Evolutionary conservation across 148 eudicot genomes (phyloP).

Genomic region (Talinum fruticosum): DNA sequence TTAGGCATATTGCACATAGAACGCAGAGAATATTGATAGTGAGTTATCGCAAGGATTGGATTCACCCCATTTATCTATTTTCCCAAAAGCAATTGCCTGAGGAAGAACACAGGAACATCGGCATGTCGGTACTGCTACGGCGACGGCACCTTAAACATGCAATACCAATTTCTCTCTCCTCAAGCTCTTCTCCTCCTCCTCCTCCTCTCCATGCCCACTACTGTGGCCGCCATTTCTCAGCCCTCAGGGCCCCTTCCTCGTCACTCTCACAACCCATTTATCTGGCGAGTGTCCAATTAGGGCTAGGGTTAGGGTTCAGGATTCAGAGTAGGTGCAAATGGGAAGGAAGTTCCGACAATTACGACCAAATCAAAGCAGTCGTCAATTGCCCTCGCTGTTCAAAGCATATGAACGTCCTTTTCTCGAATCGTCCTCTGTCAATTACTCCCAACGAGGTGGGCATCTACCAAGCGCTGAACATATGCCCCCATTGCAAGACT

Average conservation of each 20-base stretch:
- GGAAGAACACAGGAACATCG: background rate
- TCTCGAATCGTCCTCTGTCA: constrained; percentile 80
- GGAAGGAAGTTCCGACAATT: constrained; percentile 62
- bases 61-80: no score
- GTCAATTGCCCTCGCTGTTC: constrained; percentile 80
- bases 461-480: constrained; percentile 67
- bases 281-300: constrained; percentile 12
- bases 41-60: no score
- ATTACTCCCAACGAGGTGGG: constrained; percentile 52
- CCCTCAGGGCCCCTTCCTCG: constrained; percentile 14
- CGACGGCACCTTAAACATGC: constrained; percentile 12
- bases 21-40: no score
- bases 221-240: constrained; percentile 13
- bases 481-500: constrained; percentile 64
- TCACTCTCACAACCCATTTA: background rate
- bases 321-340: constrained; percentile 60
- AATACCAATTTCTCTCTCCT: constrained; percentile 3
- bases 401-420: constrained; percentile 60
- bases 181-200: constrained; percentile 1
- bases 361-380: constrained; percentile 67
- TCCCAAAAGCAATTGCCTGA: no score
- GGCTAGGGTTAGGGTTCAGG: constrained; percentile 32
- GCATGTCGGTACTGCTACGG: constrained; percentile 10
- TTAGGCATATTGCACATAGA: no score
- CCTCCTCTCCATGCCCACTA: background rate